Base-by-base conservation (phyloP, 495 filamentous ascomycete species). In the Xylaria nigripes region DNA sequence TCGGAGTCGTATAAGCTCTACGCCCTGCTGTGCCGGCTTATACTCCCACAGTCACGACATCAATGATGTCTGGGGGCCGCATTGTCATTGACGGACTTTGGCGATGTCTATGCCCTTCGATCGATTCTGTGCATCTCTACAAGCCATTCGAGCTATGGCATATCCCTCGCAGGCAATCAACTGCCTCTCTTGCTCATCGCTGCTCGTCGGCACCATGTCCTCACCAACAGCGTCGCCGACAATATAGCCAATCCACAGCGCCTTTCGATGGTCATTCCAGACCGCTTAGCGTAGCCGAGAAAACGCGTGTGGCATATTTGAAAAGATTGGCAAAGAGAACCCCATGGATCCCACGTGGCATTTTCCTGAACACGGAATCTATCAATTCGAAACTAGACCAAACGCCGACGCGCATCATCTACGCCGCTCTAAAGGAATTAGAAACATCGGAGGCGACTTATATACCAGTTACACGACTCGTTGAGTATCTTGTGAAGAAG, bases 21-120 rank as follows among this genome's bases (percentile, higher is more conserved):
- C 34, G 42, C 24, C 27, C 6, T 49, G 16, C 16, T 29, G 23
- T 30, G 23, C 15, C 5, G 15, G 2, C 6, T 2, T 29, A 34
- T 49, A n/a, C 38, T 18, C 27, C 29, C 16, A 16, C 18, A 8
- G 32, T 23, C 23, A 32, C 49, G 50, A 48, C 64, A 6, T 27
- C 25, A 46, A 64, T 18, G 63, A 80, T 80, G 80, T 69, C 72
- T 48, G 68, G 64, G 49, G 63, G 62, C 58, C 66, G 73, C 55
- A 61, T 81, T 29, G 64, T 76, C 27, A 56, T 83, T 38, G 82
- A 86, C 65, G 83, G 80, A 50, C 72, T 87, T 42, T 86, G 81
- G 83, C 78, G 80, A 61, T 83, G 77, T 68, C 70, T 88, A 24
- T 85, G 83, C 68, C 84, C 82, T 32, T 81, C 77, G 45, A 73